phyloP scores from a whole-genome alignment of 2,329 filamentous ascomycete genomes.

The Venturia aucupariae region DNA sequence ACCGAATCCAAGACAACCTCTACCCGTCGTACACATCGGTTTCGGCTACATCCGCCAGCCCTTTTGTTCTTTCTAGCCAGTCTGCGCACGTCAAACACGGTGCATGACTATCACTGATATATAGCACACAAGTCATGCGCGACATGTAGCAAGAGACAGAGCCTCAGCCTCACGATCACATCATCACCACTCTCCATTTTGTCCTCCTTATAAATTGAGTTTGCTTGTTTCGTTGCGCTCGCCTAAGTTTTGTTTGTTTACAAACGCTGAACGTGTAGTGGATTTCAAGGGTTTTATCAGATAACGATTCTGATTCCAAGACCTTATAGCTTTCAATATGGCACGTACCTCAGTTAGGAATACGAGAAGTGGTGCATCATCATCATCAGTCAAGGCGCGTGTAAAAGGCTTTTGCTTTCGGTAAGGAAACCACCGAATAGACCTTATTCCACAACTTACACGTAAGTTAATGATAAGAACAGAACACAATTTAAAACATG shows the following conservation, averaged over 20 bases:
- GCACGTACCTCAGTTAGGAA: background rate
- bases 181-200: background rate
- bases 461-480: background rate
- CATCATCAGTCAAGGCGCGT: background rate
- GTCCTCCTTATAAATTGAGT: background rate
- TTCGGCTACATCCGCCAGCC: background rate
- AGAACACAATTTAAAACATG: constrained; percentile 34
- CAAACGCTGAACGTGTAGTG: background rate
- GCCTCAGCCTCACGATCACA: background rate
- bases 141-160: background rate
- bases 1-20: background rate
- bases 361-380: background rate
- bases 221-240: background rate
- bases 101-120: background rate
- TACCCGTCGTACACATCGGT: background rate
- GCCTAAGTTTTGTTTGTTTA: background rate
- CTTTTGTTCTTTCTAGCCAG: background rate
- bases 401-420: constrained; percentile 10
- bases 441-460: background rate
- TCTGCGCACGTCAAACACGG: constrained; percentile 1
- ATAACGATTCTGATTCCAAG: background rate
- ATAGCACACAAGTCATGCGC: constrained; percentile 4
- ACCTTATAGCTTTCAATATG: background rate
- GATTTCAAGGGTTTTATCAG: no score
- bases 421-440: background rate